phyloP scores from a whole-genome alignment of 352 stramenopile genomes.

The Pythium rhizo-oryzae region DNA sequence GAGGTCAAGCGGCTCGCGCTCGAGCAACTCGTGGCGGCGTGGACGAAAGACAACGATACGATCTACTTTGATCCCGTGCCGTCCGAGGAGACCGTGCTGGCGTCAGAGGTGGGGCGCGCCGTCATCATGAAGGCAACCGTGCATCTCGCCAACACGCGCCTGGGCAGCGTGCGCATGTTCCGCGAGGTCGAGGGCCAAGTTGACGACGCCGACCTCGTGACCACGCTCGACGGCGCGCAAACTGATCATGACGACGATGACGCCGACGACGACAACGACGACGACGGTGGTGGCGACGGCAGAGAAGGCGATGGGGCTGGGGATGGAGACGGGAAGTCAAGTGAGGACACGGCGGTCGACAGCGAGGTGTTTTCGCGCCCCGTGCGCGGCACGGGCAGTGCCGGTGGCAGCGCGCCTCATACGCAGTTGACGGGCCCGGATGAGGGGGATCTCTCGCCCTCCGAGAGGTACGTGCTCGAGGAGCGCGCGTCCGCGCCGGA shows the following conservation, averaged over 20 bases:
- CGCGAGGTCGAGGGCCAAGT: neutral
- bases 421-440: neutral
- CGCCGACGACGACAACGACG: constrained; percentile 16
- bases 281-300: constrained; percentile 20
- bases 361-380: neutral
- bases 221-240: constrained; percentile 1
- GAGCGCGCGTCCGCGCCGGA: neutral
- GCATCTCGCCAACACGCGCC: constrained; percentile 22
- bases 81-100: constrained; percentile 27
- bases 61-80: constrained; percentile 39
- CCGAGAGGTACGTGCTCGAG: neutral
- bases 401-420: too few species aligned
- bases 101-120: constrained; percentile 22
- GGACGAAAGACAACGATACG: constrained; percentile 36
- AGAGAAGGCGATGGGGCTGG: constrained; percentile 5
- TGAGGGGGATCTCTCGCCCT: neutral
- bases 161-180: constrained; percentile 23
- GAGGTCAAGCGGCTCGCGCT: constrained; percentile 24
- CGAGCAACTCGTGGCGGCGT: constrained; percentile 6
- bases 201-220: constrained; percentile 6
- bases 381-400: neutral
- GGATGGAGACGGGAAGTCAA: too few species aligned
- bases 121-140: constrained; percentile 39
- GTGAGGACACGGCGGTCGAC: too few species aligned
- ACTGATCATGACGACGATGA: constrained; percentile 3